Conservation (phyloP, 176 grass and related monocot genomes). For the Ananas comosus region DNA sequence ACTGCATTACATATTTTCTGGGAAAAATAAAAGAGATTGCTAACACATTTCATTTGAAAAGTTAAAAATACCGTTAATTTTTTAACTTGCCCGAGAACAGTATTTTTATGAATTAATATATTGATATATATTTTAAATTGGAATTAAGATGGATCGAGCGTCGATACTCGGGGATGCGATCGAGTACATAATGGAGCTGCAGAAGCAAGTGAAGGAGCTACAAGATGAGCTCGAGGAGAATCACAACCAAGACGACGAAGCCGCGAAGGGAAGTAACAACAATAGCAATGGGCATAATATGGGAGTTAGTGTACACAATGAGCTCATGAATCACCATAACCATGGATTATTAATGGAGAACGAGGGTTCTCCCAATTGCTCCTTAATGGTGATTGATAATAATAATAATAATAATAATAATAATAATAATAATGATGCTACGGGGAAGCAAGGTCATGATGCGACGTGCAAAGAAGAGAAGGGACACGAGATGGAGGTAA, state of each 20-base stretch:
- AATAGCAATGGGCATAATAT: slow-evolving; percentile 13
- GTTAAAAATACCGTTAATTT: too few relatives aligned
- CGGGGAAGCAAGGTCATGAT: slow-evolving; percentile 3
- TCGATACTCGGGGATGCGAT: slow-evolving; percentile 89
- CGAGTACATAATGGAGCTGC: slow-evolving; percentile 76
- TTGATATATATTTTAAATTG: neutral
- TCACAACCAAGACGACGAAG: slow-evolving; percentile 5
- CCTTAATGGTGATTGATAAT: slow-evolving; percentile 1
- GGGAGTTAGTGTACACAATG: neutral
- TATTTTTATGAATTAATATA: too few relatives aligned
- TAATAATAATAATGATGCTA: neutral
- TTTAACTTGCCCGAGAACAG: too few relatives aligned
- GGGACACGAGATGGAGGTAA: slow-evolving; percentile 43
- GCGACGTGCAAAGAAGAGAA: slow-evolving; percentile 23
- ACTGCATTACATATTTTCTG: too few relatives aligned
- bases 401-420: neutral
- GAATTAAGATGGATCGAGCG: slow-evolving; percentile 67
- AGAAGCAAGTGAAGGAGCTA: slow-evolving; percentile 76
- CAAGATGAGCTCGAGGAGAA: slow-evolving; percentile 82
- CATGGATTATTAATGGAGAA: slow-evolving; percentile 4
- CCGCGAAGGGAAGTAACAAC: slow-evolving; percentile 11
- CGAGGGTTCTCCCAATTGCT: slow-evolving; percentile 30
- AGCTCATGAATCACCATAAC: too few relatives aligned
- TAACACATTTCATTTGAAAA: too few relatives aligned
- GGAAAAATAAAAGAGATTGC: too few relatives aligned